Evolutionary conservation across 2,329 filamentous ascomycete genomes (phyloP), one percentile per base, ranked within the genome.

Genomic region (Neurospora crassa): DNA sequence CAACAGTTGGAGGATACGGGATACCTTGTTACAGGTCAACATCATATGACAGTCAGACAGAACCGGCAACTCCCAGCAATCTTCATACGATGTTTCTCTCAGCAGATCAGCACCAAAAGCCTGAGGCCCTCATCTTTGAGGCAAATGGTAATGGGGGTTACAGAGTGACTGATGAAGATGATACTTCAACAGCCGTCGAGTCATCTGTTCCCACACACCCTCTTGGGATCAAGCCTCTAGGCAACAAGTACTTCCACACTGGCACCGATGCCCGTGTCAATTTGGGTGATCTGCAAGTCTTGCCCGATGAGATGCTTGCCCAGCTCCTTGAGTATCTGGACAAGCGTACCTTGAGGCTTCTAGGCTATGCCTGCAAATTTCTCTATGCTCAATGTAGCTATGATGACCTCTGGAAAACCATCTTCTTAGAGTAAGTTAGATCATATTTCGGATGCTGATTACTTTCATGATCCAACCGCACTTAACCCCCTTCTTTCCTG

Each of bases 341-440:
- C 76, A 83, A 87, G 68, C 76, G 80, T 11, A 83, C 85, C 69
- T 82, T 98, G 69, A 80, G 90, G 71, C 82, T 81, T 8, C 82
- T 98, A 59, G 93, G 93, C 10, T 87, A 87, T 70, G 92, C 94
- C 6, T 97, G 94, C 84, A 93, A 90, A 79, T 94, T 92, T 70
- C 82, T 98, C 18, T 95, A 94, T 84, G 94, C 94, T 1, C 96
- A 95, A 79, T 92, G 91, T 70, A 86, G 90, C 68, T 89, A 89
- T 68, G 95, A 97, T 74, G 95, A 98, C 77, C 80, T 97, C 43
- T 98, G 95, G 95, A 94, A 96, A 80, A 81, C 89, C 20, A 81
- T 97, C 24, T 96, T 95, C 77, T 85, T 97, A 74, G 87, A 89
- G 94, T 97, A 89, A 88, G 93, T 89, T 72, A 71, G 68, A 67